Base-by-base conservation (phyloP, 106 monocot genomes). In the Xerophyta viscosa region DNA sequence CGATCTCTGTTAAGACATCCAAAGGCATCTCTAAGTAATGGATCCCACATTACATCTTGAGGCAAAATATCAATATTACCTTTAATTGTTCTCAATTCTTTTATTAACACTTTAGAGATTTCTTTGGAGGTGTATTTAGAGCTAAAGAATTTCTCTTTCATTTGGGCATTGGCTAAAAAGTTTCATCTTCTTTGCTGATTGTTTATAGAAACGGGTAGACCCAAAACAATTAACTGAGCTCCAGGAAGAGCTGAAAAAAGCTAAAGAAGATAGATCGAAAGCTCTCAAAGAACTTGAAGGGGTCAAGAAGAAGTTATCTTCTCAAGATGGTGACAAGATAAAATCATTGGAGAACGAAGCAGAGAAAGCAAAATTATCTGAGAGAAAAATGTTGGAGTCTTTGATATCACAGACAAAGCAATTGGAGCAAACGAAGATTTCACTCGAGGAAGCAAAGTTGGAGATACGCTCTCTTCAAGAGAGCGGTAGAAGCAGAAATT, bases 381-480 rank as follows among this genome's bases (percentile, higher is more conserved):
- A 90, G 57, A 64, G 69, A 12, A 90, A 84, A 44, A 80, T 80
- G 80, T 64, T 90, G 13, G 89, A 90, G 33, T 90, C 84, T 0
- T 50, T 90, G 26, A 52, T 71, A 22, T 77, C 64, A 15, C 84
- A 84, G 50, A 90, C 84, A 0, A 84, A 90, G 36, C 69, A 71
- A 44, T 67, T 90, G 29, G 84, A 84, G 68, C 64, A 77, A 45
- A 71, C 89, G 3, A 90, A 77, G 74, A 77, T 90, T 9, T 80
- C 76, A 29, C 70, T 90, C 0, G 89, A 90, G 41, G 89, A 90
- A 57, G 76, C 80, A 13, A 90, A 90, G 64, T 61, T 90, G 6
- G 84, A 80, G 80, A 65, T 80, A n/a, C 67, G 64, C 29, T 30
- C 62, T 15, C 67, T 80, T 6, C 48, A 50, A 20, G 70, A 80